phyloP scores from a whole-genome alignment of 2,329 filamentous ascomycete species.

The Colletotrichum sp. region DNA sequence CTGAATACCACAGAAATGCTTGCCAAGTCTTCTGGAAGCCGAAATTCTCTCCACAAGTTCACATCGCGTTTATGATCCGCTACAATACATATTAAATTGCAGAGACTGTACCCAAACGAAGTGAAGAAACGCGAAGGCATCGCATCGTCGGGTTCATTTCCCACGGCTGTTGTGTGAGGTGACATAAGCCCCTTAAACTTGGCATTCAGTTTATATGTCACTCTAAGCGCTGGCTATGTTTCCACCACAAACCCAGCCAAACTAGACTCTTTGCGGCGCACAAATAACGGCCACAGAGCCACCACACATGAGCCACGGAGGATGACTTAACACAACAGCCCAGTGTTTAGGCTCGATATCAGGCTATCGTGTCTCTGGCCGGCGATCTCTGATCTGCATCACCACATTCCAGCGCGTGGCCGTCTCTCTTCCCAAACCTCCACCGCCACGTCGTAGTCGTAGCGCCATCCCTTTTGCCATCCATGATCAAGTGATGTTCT shows the following conservation, averaged over 20 bases:
- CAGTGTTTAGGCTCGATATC: neutral
- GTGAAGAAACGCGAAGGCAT: neutral
- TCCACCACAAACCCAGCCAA: neutral
- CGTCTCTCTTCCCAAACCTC: neutral
- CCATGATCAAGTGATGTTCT: neutral
- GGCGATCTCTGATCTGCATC: neutral
- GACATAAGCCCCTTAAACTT: neutral
- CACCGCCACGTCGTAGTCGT: neutral
- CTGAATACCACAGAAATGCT: neutral
- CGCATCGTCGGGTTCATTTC: neutral
- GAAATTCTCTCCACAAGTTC: neutral
- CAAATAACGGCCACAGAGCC: neutral
- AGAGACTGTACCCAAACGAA: rapidly evolving
- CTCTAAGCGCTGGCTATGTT: neutral
- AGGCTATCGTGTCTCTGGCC: neutral
- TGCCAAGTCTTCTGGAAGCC: neutral
- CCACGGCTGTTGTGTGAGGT: neutral
- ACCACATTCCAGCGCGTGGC: neutral
- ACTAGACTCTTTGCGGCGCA: neutral
- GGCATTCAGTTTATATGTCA: neutral
- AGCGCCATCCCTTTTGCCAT: neutral
- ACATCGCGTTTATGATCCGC: neutral
- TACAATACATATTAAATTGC: neutral
- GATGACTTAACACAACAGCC: neutral
- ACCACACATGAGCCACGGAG: neutral